Percentiles rank a stretch among this genome's conserved stretches.
Conservation (phyloP, 2,329 filamentous ascomycete genomes). For the Venturia aucupariae region DNA sequence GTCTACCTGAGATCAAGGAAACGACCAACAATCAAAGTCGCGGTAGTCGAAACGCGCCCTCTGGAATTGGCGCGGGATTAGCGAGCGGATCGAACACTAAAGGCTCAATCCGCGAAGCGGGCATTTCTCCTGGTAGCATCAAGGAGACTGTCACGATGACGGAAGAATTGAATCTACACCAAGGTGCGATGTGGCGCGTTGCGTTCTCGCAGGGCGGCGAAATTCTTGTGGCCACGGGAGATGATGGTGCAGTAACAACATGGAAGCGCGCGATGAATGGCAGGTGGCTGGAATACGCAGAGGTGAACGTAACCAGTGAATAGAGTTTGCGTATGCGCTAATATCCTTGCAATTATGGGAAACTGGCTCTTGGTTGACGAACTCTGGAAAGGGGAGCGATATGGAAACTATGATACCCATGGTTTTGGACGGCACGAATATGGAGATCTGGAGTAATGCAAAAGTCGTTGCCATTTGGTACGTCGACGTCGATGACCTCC, state of each 20-base stretch:
- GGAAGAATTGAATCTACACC: slow-evolving; percentile 57
- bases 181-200: slow-evolving; percentile 66
- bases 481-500: neutral
- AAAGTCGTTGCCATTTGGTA: neutral
- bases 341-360: neutral
- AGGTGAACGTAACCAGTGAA: slow-evolving; percentile 9
- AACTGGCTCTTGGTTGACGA: neutral
- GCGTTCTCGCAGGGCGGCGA: slow-evolving; percentile 53
- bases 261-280: slow-evolving; percentile 40
- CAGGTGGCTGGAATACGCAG: slow-evolving; percentile 39
- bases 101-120: slow-evolving; percentile 38
- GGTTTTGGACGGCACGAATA: neutral
- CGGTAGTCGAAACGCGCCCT: slow-evolving; percentile 30
- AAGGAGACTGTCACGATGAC: slow-evolving; percentile 54
- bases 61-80: slow-evolving; percentile 46
- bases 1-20: slow-evolving; percentile 6
- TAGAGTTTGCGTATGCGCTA: neutral
- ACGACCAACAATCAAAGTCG: slow-evolving; percentile 8
- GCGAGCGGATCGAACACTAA: slow-evolving; percentile 30
- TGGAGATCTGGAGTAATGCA: neutral
- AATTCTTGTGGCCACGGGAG: slow-evolving; percentile 64
- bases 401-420: neutral
- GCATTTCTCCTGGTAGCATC: slow-evolving; percentile 56
- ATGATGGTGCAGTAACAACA: slow-evolving; percentile 53
- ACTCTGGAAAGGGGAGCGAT: neutral